Conservation (phyloP, 768 basidiomycete species). For the Kwoniella europaea region DNA sequence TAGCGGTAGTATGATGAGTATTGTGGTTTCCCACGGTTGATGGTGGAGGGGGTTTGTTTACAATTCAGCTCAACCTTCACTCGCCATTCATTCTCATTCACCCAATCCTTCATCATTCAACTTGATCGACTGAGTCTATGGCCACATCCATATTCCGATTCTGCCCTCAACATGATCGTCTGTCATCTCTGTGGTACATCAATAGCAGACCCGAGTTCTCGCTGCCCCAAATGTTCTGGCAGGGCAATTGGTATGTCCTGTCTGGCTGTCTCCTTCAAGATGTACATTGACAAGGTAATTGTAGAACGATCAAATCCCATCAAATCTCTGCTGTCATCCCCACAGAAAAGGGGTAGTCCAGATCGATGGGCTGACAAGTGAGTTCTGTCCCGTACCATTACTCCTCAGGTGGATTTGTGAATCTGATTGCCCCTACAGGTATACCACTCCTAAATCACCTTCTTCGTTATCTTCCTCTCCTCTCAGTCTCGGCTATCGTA, state of each 20-base stretch:
- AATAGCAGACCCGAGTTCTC: neutral
- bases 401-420: neutral
- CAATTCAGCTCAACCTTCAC: no score
- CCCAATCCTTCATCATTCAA: no score
- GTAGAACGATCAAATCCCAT: conserved; percentile 24
- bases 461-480: neutral
- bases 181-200: conserved; percentile 24
- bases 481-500: neutral
- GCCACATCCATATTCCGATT: neutral
- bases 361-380: conserved; percentile 32
- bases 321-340: conserved; percentile 10
- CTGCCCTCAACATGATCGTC: conserved; percentile 15
- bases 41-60: no score
- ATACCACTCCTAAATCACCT: conserved; percentile 18
- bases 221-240: conserved; percentile 23
- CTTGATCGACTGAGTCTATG: no score
- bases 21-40: no score
- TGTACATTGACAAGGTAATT: neutral
- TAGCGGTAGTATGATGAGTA: no score
- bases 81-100: no score
- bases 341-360: conserved; percentile 20
- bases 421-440: conserved; percentile 1
- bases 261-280: neutral
- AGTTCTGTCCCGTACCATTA: neutral
- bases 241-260: conserved; percentile 21